Evolutionary conservation across 495 filamentous ascomycete genomes (phyloP), one percentile per base, ranked within the genome.

Genomic region (Trichocladium antarcticum): DNA sequence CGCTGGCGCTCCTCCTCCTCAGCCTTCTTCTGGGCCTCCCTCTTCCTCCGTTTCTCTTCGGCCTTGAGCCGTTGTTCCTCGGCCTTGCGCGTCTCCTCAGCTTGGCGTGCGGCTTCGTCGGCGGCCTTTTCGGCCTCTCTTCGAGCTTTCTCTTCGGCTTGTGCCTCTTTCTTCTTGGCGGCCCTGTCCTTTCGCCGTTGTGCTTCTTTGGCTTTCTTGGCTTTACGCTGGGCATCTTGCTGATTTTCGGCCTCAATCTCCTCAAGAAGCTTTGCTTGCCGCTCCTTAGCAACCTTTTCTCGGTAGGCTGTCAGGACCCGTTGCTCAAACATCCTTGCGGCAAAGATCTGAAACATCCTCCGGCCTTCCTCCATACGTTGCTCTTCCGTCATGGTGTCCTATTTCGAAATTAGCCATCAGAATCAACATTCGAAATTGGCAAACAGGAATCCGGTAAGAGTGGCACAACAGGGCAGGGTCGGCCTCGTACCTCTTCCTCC

Each of bases 261-360:
- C 58, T 95, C 84, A 9, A 99, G 77, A 15, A 99, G 81, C 64
- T 89, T 89, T 54, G 84, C 74, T 63, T 95, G 89, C 14, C 90
- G 85, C 64, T 99, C 89, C 53, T 82, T 79, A 14, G 92, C 86
- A 10, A 97, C 89, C 62, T 95, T 96, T 67, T 99, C 90, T 57
- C 86, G 81, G 62, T 99, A 99, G 35, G 92, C 92, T n/a, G 83
- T 89, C 47, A 99, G 76, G 9, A 99, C 92, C 54, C 92, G 75
- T 64, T 97, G 93, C 66, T 99, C 92, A 62, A 99, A 99, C 92
- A 99, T 99, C 53, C 92, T 78, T 34, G 92, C 92, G 44, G 92
- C 92, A 66, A 99, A 98, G 63, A 99, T 99, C 64, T 99, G 92
- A 63, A 99, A 99, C 92, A 99, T 99, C 50, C 92, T 76, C 42